These are phyloP conservation scores for Myotisia sp. DNA, from an alignment of 2,329 filamentous ascomycete genomes.

Conservation along the genomic window DNA sequence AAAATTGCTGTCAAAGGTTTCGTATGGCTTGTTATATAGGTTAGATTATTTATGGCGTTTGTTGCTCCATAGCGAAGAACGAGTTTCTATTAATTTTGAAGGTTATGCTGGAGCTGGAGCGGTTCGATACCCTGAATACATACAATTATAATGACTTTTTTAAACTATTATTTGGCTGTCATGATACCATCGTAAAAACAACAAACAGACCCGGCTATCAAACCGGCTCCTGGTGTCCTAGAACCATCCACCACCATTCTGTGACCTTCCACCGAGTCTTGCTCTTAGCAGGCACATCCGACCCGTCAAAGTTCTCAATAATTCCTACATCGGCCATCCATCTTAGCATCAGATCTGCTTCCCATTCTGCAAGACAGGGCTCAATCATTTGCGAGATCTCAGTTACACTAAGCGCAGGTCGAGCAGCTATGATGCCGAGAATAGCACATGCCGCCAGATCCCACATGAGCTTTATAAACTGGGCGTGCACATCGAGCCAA, in stretches of 20 bases:
- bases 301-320: constrained; percentile 12
- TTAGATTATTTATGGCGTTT: too few species aligned
- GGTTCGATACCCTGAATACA: too few species aligned
- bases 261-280: constrained; percentile 20
- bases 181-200: too few species aligned
- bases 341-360: constrained; percentile 26
- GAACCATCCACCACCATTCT: constrained; percentile 26
- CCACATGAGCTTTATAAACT: constrained; percentile 27
- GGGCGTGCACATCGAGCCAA: constrained; percentile 37
- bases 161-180: too few species aligned
- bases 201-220: too few species aligned
- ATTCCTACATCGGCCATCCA: constrained; percentile 26
- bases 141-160: too few species aligned
- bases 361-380: constrained; percentile 29
- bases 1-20: too few species aligned
- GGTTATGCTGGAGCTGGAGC: too few species aligned
- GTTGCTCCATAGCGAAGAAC: too few species aligned
- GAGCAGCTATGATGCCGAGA: constrained; percentile 27
- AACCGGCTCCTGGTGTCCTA: too few species aligned
- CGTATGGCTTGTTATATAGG: too few species aligned
- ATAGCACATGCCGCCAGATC: constrained; percentile 28
- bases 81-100: too few species aligned
- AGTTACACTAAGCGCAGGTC: constrained; percentile 26
- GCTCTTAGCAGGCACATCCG: constrained; percentile 11
- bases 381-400: constrained; percentile 26